Conservation (phyloP, 352 stramenopile species). For the Pythium periplocum region DNA sequence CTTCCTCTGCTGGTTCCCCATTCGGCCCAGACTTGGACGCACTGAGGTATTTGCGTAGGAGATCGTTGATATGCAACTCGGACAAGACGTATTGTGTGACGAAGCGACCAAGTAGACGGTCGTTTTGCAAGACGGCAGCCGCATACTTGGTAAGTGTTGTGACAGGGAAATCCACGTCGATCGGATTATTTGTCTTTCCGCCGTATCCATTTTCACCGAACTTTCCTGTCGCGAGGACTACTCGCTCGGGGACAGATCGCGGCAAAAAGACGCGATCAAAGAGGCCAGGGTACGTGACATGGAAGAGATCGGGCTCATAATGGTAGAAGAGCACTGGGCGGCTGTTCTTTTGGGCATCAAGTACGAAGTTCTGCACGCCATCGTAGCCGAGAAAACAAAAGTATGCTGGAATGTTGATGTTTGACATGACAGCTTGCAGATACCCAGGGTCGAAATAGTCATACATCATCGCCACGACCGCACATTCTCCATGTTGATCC, state of each 20-base stretch:
- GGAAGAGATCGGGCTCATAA: slow-evolving; percentile 43
- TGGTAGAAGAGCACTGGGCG: slow-evolving; percentile 41
- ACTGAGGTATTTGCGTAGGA: slow-evolving; percentile 10
- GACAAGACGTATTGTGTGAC: slow-evolving; percentile 10
- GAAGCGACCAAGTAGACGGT: background rate
- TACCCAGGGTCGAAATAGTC: slow-evolving; percentile 33
- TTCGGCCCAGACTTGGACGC: background rate
- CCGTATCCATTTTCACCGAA: slow-evolving; percentile 53
- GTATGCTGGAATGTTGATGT: slow-evolving; percentile 34
- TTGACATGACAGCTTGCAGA: slow-evolving; percentile 32
- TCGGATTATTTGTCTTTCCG: slow-evolving; percentile 28
- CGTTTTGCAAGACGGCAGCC: slow-evolving; percentile 8
- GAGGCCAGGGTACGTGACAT: slow-evolving; percentile 18
- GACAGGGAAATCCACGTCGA: slow-evolving; percentile 34
- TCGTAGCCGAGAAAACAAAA: slow-evolving; percentile 37
- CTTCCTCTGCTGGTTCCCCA: background rate
- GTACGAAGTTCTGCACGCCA: slow-evolving; percentile 17
- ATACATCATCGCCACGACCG: slow-evolving; percentile 42
- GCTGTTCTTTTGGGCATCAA: slow-evolving; percentile 22
- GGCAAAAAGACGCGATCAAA: slow-evolving; percentile 39
- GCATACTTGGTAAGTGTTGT: slow-evolving; percentile 34
- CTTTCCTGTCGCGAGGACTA: slow-evolving; percentile 16
- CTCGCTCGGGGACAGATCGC: slow-evolving; percentile 18
- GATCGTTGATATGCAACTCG: slow-evolving; percentile 14
- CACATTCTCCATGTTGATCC: slow-evolving; percentile 21